These are phyloP conservation scores for Phytopythium sindhum DNA, from an alignment of 352 stramenopile genomes.

Conservation along the genomic window DNA sequence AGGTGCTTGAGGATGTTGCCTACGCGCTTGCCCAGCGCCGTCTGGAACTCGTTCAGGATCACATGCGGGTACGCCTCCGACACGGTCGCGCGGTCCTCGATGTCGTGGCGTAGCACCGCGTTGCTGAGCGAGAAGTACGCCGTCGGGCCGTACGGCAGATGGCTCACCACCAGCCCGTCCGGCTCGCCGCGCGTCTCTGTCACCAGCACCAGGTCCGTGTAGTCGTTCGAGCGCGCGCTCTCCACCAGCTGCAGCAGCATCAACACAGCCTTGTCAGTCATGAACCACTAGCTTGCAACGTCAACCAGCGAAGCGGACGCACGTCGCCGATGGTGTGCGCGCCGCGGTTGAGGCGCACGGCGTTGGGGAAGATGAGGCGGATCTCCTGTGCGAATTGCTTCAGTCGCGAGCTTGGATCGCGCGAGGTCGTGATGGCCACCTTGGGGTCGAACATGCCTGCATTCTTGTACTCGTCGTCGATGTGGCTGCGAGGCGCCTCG, in stretches of 20 bases:
- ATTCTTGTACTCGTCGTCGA: conserved; percentile 99
- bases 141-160: conserved; percentile 98
- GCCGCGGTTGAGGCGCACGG: conserved; percentile 97
- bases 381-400: conserved; percentile 99
- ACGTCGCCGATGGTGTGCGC: conserved; percentile 91
- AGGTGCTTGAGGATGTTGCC: conserved; percentile 98
- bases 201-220: conserved; percentile 98
- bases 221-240: conserved; percentile 94
- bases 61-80: conserved; percentile 95
- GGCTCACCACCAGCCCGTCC: conserved; percentile 97
- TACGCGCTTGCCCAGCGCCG: conserved; percentile 92
- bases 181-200: conserved; percentile 99
- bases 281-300: neutral
- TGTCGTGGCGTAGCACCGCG: conserved; percentile 98
- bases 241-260: conserved; percentile 91
- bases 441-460: conserved; percentile 96
- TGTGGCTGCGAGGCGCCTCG: conserved; percentile 86
- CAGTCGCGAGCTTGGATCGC: conserved; percentile 94
- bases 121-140: conserved; percentile 98
- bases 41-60: conserved; percentile 97
- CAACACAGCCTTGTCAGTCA: neutral
- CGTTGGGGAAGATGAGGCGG: conserved; percentile 98
- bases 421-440: conserved; percentile 98
- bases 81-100: conserved; percentile 94
- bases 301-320: conserved; percentile 12